Conservation (phyloP, 108 stramenopile genomes). For the Epipyxis sp. region DNA sequence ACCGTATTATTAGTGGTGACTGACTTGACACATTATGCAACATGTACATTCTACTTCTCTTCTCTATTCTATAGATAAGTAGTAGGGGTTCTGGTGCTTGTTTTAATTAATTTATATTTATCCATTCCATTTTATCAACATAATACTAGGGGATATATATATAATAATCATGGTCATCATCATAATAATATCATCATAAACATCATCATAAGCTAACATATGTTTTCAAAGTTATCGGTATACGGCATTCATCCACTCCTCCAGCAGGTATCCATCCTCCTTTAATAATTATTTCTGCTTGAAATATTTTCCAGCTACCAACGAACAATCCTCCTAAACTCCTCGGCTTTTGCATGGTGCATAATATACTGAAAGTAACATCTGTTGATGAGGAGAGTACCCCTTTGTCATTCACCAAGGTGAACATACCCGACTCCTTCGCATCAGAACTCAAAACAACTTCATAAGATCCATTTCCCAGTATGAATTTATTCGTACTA, state of each 20-base stretch:
- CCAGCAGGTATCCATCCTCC: conserved; percentile 15
- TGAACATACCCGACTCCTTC: not conserved
- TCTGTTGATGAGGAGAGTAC: not conserved
- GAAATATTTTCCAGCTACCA: conserved; percentile 15
- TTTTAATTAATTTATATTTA: too few relatives aligned
- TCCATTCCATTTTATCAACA: too few relatives aligned
- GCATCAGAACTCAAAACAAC: not conserved
- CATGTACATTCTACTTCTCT: too few relatives aligned
- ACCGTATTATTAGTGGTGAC: too few relatives aligned
- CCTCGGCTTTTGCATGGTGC: not conserved
- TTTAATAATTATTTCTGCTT: not conserved
- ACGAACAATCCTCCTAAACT: conserved; percentile 10
- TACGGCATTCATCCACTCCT: not conserved
- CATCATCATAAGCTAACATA: not conserved
- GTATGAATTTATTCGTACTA: too few relatives aligned
- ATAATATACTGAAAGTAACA: not conserved
- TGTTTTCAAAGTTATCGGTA: not conserved
- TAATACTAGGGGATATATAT: too few relatives aligned
- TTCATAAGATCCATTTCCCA: not conserved
- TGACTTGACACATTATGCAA: too few relatives aligned
- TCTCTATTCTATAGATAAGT: too few relatives aligned
- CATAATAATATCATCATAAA: too few relatives aligned
- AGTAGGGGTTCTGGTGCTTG: too few relatives aligned
- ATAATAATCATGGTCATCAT: too few relatives aligned
- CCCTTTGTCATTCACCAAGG: conserved; percentile 8